phyloP scores from a whole-genome alignment of 2,329 filamentous ascomycete species.

The Neonectria punicea region DNA sequence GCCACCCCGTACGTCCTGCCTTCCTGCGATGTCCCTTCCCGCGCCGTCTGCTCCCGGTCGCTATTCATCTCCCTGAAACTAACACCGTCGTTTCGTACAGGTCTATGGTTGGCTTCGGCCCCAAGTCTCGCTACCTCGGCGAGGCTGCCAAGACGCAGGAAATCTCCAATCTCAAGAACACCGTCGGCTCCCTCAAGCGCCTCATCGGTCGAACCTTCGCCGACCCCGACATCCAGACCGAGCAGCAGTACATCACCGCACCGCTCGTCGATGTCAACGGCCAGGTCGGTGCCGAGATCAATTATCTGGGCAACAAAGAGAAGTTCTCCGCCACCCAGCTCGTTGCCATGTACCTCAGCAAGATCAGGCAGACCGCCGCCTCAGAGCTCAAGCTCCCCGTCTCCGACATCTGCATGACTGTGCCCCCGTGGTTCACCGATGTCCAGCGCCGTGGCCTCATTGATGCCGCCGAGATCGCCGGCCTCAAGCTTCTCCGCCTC shows the following conservation, averaged over 20 bases:
- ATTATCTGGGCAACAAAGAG: constrained; percentile 93
- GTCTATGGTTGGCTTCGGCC: constrained; percentile 93
- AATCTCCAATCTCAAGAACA: constrained; percentile 99
- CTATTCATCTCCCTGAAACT: constrained; percentile 30
- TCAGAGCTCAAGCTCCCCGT: constrained; percentile 91
- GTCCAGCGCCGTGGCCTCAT: constrained; percentile 88
- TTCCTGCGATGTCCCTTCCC: constrained; percentile 14
- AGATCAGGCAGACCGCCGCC: constrained; percentile 89
- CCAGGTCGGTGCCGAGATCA: constrained; percentile 93
- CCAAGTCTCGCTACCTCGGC: constrained; percentile 92
- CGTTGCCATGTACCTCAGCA: constrained; percentile 93
- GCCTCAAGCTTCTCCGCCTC: constrained; percentile 89
- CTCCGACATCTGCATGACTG: constrained; percentile 91
- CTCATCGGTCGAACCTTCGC: constrained; percentile 86
- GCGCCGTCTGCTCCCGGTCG: not conserved
- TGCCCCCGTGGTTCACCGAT: constrained; percentile 97
- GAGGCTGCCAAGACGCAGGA: constrained; percentile 98
- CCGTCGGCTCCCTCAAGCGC: constrained; percentile 90
- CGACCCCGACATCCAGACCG: constrained; percentile 92
- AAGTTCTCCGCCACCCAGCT: constrained; percentile 95
- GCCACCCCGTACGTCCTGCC: constrained; percentile 85
- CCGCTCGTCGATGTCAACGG: constrained; percentile 90
- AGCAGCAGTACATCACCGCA: constrained; percentile 91
- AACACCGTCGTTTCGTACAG: constrained; percentile 56
- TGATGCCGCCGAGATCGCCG: constrained; percentile 92